Conservation (phyloP, 2,329 filamentous ascomycete species). For the Colletotrichum trifolii region DNA sequence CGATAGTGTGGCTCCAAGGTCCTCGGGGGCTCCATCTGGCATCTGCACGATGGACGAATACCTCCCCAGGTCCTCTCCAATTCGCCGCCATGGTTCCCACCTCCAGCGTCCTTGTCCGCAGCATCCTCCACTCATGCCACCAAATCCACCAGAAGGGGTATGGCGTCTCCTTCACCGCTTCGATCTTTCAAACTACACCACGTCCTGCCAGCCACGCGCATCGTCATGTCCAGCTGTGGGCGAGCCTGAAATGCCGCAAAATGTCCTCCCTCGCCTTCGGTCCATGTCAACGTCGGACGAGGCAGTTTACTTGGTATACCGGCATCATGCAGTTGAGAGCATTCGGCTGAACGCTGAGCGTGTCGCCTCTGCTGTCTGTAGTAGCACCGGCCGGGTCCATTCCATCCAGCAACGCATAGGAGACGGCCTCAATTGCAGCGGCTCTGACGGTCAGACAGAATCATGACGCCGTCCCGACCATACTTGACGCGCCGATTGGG, state of each 20-base stretch:
- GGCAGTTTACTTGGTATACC: background rate
- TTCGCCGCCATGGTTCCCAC: slow-evolving; percentile 19
- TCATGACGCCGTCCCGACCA: slow-evolving; percentile 8
- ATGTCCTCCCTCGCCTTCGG: no score
- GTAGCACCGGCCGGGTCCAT: no score
- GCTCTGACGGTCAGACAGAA: slow-evolving; percentile 33
- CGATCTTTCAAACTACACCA: slow-evolving; percentile 33
- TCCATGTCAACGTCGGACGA: background rate
- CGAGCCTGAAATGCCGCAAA: slow-evolving; percentile 6
- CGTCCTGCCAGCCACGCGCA: slow-evolving; percentile 19
- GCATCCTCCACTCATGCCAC: slow-evolving; percentile 30
- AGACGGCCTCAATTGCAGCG: background rate
- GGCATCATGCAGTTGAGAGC: slow-evolving; percentile 6
- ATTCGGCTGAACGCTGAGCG: background rate
- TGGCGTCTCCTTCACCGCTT: slow-evolving; percentile 41
- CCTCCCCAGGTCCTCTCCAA: slow-evolving; percentile 8
- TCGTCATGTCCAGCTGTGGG: slow-evolving; percentile 1
- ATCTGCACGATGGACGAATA: slow-evolving; percentile 34
- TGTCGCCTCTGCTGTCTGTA: no score
- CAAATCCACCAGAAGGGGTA: slow-evolving; percentile 36
- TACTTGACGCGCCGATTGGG: slow-evolving; percentile 19
- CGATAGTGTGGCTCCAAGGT: slow-evolving; percentile 14
- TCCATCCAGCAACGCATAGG: no score
- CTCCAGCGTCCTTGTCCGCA: slow-evolving; percentile 27
- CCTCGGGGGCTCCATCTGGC: slow-evolving; percentile 30